Evolutionary conservation across 2,329 filamentous ascomycete species (phyloP), one percentile per base, ranked within the genome.

Genomic region (Albophoma yamanashiensis): DNA sequence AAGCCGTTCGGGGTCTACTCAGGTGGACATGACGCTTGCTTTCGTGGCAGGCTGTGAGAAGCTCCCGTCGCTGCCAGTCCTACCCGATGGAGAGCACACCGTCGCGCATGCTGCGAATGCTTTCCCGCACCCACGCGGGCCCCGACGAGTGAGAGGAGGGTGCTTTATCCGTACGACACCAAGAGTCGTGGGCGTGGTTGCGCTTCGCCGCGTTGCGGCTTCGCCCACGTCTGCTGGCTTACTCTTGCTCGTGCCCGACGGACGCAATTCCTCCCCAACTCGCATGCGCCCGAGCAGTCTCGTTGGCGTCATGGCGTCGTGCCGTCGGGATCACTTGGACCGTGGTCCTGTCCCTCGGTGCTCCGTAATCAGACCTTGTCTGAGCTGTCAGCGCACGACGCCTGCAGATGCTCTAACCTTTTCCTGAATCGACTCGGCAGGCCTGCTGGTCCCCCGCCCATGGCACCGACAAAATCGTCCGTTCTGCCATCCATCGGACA

Each of bases 1-100:
- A 39, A 52, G 65, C 66, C 63, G 62, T 66, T 65, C 62, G 62
- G 62, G 45, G 66, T 63, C 65, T 64, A 67, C 67, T 68, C 63
- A 66, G 65, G 66, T 67, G 61, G 63, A 67, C 64, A 61, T 36
- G 65, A 67, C 65, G 66, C 67, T 70, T 70, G 71, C 70, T 68
- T 67, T 75, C 73, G 73, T 76, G 73, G 73, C 73, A 75, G 61
- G 56, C 64, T 62, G 50, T 67, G 65, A 66, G 64, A 64, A 64
- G 65, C 61, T 53, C 53, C 40, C n/a, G 40, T 53, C 36, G 43
- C 34, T 27, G 36, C 38, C 47, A 34, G 50, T 22, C 50, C 50
- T 55, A 22, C 50, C 50, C 31, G 31, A 22, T 36, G 50, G 12
- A n/a, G 50, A 55, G 31, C 50, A 55, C 50, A 55, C 50, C 50